Evolutionary conservation across 192 early-diverging fungal species (phyloP).

Genomic region (Backusella tuberculispora): DNA sequence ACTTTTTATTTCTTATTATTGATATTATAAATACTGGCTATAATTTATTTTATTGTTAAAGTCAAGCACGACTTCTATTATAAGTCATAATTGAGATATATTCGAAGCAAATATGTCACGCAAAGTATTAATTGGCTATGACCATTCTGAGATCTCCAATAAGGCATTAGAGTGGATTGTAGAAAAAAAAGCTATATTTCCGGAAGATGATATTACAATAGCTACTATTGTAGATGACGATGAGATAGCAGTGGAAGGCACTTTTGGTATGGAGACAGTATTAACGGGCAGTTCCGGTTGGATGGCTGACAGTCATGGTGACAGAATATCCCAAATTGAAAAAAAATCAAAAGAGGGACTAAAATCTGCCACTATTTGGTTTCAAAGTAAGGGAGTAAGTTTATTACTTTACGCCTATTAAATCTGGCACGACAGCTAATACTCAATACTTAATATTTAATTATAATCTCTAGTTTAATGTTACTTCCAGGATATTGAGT

Average conservation of each 20-base stretch:
- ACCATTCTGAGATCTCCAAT: slow-evolving; percentile 18
- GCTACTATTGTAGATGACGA: slow-evolving; percentile 30
- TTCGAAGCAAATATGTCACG: not conserved
- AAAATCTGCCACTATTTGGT: slow-evolving; percentile 1
- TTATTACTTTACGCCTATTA: not conserved
- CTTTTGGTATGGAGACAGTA: slow-evolving; percentile 16
- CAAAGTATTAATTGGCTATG: slow-evolving; percentile 29
- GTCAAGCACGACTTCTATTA: too few species aligned
- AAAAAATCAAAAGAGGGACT: slow-evolving; percentile 22
- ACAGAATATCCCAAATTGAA: slow-evolving; percentile 27
- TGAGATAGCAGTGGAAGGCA: slow-evolving; percentile 23
- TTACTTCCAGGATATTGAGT: slow-evolving; percentile 12
- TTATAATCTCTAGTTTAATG: not conserved
- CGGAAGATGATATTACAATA: slow-evolving; percentile 19
- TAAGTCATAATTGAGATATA: not conserved
- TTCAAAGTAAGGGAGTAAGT: slow-evolving; percentile 29
- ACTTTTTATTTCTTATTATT: not conserved
- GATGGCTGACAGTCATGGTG: slow-evolving; percentile 10
- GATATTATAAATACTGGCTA: not conserved
- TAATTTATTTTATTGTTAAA: not conserved
- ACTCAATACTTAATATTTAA: not conserved
- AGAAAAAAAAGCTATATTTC: slow-evolving; percentile 10
- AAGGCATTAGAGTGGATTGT: slow-evolving; percentile 26
- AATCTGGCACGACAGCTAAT: not conserved
- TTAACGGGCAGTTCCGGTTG: slow-evolving; percentile 17